Evolutionary conservation across 345 rosid species (phyloP).

Genomic region (Hevea brasiliensis): DNA sequence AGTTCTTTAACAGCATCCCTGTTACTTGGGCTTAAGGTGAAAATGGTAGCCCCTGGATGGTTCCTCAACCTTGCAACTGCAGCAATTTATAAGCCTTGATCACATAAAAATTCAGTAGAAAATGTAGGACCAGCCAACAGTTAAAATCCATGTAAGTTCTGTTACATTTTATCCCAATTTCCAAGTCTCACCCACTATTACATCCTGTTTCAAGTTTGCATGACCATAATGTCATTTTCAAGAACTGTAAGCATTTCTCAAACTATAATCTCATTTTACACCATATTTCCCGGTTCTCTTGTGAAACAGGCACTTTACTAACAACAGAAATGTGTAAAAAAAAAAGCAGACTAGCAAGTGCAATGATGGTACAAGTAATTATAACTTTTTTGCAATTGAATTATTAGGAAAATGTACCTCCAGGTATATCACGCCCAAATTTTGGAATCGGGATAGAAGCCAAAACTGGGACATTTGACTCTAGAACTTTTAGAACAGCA

Average conservation of each 20-base stretch:
- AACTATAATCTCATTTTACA: neutral
- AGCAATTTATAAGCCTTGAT: constrained; percentile 4
- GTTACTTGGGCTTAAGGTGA: constrained; percentile 45
- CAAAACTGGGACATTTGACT: constrained; percentile 53
- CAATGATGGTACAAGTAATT: neutral
- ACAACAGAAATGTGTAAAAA: neutral
- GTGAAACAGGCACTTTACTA: neutral
- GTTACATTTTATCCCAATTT: neutral
- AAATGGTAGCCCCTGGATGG: constrained; percentile 53
- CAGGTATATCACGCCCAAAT: constrained; percentile 57
- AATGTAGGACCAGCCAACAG: neutral
- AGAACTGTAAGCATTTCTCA: neutral
- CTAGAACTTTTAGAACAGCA: constrained; percentile 56
- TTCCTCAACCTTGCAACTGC: constrained; percentile 66
- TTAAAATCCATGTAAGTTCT: neutral
- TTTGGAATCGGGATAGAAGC: constrained; percentile 65
- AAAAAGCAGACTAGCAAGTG: neutral
- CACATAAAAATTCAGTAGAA: neutral
- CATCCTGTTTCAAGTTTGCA: neutral
- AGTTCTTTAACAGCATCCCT: constrained; percentile 52
- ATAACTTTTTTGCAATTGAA: neutral
- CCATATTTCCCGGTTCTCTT: neutral
- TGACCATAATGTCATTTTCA: neutral
- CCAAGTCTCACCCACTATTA: neutral
- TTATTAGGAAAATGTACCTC: constrained; percentile 36